These are phyloP conservation scores for Vigna nakashimae DNA, from an alignment of 306 rosid species.

Conservation along the genomic window DNA sequence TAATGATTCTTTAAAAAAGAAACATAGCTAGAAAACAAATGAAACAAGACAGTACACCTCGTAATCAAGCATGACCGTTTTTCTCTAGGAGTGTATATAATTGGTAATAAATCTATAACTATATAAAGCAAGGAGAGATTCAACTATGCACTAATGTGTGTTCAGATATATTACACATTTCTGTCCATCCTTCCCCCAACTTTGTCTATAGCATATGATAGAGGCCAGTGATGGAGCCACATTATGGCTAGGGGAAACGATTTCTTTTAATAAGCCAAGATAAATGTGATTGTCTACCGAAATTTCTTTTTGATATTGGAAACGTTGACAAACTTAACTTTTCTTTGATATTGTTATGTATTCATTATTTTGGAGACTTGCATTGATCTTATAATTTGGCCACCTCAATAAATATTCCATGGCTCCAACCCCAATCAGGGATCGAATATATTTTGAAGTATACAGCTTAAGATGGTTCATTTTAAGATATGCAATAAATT, in stretches of 20 bases:
- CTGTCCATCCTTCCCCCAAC: neutral
- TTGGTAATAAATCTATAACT: neutral
- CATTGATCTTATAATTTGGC: neutral
- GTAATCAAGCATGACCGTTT: neutral
- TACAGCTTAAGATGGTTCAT: slow-evolving; percentile 12
- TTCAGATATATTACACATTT: slow-evolving; percentile 10
- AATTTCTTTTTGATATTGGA: neutral
- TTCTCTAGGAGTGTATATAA: neutral
- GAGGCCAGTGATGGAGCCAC: neutral
- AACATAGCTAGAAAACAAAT: slow-evolving; percentile 20
- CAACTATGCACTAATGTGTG: slow-evolving; percentile 23
- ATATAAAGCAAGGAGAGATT: neutral
- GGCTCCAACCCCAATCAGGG: neutral
- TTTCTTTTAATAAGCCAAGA: neutral
- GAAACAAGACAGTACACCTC: slow-evolving; percentile 9
- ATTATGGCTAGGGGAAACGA: neutral
- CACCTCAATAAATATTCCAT: neutral
- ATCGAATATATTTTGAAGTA: neutral
- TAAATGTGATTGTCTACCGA: neutral
- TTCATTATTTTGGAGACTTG: neutral
- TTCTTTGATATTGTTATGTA: neutral
- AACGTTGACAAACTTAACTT: neutral
- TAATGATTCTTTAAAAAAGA: neutral
- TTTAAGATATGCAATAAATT: slow-evolving; percentile 18
- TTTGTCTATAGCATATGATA: neutral